Conservation (phyloP, 768 basidiomycete species). For the Calocybe indica region DNA sequence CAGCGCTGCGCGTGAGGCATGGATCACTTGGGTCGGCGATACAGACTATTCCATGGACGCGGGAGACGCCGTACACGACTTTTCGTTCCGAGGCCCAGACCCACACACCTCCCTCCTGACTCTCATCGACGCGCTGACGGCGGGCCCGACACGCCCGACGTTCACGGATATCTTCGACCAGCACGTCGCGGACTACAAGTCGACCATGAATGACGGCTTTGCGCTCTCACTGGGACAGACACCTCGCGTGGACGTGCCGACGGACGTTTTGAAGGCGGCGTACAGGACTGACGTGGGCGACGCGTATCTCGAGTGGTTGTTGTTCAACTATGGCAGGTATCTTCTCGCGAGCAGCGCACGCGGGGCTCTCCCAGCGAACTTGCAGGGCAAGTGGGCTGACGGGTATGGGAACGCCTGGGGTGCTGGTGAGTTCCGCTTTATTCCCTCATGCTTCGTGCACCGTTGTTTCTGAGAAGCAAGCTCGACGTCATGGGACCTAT, state of each 20-base stretch:
- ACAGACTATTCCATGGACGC: slow-evolving; percentile 64
- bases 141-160: slow-evolving; percentile 8
- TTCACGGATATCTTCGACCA: slow-evolving; percentile 36
- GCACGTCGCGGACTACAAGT: slow-evolving; percentile 48
- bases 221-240: slow-evolving; percentile 54
- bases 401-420: slow-evolving; percentile 52
- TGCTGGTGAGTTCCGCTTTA: slow-evolving; percentile 37
- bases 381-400: slow-evolving; percentile 72
- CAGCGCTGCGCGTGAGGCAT: slow-evolving; percentile 40
- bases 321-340: slow-evolving; percentile 72
- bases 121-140: slow-evolving; percentile 25
- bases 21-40: slow-evolving; percentile 71
- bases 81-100: slow-evolving; percentile 59
- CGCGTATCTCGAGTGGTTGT: slow-evolving; percentile 64
- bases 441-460: neutral
- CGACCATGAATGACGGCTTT: slow-evolving; percentile 39
- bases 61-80: slow-evolving; percentile 47
- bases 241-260: slow-evolving; percentile 46
- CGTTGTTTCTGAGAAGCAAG: no score
- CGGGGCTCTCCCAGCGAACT: slow-evolving; percentile 60
- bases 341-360: slow-evolving; percentile 56
- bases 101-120: slow-evolving; percentile 43
- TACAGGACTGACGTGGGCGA: slow-evolving; percentile 55
- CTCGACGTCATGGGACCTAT: no score
- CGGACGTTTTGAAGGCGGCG: slow-evolving; percentile 45